These are phyloP conservation scores for Aspergillus panamensis DNA, from an alignment of 495 filamentous ascomycete genomes.

Conservation along the genomic window DNA sequence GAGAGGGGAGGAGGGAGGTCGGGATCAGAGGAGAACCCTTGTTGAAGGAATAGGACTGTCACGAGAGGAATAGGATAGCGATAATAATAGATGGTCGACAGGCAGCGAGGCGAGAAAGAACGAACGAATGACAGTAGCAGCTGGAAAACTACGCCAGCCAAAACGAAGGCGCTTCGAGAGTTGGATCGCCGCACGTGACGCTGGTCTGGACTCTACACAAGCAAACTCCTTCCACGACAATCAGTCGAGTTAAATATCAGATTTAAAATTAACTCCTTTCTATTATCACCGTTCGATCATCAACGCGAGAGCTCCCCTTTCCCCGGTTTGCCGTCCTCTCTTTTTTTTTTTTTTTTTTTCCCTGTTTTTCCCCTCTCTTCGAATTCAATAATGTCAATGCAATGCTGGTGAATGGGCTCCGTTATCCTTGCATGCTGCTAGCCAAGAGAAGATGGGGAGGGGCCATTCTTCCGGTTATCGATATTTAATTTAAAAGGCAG, in stretches of 20 bases:
- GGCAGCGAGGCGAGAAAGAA: not conserved
- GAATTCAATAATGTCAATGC: not conserved
- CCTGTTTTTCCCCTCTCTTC: too few species aligned
- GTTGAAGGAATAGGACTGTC: not conserved
- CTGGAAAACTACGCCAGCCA: not conserved
- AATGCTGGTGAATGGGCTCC: not conserved
- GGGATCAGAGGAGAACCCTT: not conserved
- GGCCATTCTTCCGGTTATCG: too few species aligned
- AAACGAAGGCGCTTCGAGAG: conserved; percentile 9
- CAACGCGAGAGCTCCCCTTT: too few species aligned
- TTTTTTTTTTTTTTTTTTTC: not conserved
- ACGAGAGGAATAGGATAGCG: not conserved
- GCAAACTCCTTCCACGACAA: not conserved
- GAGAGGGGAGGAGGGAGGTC: not conserved
- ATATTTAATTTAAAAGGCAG: too few species aligned
- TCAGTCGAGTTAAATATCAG: too few species aligned
- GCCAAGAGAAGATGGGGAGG: not conserved
- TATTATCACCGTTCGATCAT: too few species aligned
- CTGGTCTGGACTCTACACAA: conserved; percentile 20
- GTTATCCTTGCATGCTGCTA: not conserved
- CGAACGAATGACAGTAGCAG: not conserved
- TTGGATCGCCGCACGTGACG: conserved; percentile 24
- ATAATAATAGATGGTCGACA: not conserved
- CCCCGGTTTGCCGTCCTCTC: not conserved
- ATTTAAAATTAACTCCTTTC: too few species aligned